These are phyloP conservation scores for Leccinum disarticulatum DNA, from an alignment of 768 basidiomycete species.

Conservation along the genomic window DNA sequence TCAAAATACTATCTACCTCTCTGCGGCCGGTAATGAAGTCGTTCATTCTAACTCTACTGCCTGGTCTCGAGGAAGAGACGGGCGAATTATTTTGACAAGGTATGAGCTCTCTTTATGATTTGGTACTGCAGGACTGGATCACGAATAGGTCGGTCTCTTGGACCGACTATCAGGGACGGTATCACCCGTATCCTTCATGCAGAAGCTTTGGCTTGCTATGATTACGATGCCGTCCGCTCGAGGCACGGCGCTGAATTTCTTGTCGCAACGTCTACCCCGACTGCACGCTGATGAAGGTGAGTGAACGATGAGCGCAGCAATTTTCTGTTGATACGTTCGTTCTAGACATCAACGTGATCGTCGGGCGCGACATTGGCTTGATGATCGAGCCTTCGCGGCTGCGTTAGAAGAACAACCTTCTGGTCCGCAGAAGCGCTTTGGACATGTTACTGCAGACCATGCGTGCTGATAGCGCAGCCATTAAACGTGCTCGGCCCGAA, in stretches of 20 bases:
- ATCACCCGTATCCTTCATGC: slow-evolving; percentile 87
- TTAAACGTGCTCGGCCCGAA: slow-evolving; percentile 65
- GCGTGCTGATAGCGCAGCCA: slow-evolving; percentile 67
- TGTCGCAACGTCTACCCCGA: slow-evolving; percentile 75
- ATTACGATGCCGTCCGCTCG: slow-evolving; percentile 82
- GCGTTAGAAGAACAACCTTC: slow-evolving; percentile 92
- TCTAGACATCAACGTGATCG: slow-evolving; percentile 63
- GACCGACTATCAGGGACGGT: slow-evolving; percentile 83
- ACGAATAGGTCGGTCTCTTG: slow-evolving; percentile 67
- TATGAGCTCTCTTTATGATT: slow-evolving; percentile 19
- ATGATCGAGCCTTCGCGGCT: slow-evolving; percentile 92
- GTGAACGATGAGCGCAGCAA: not conserved
- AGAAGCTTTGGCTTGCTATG: slow-evolving; percentile 94
- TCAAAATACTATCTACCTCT: slow-evolving; percentile 84
- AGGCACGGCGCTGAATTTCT: slow-evolving; percentile 84
- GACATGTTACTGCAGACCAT: slow-evolving; percentile 82
- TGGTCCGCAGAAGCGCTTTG: slow-evolving; percentile 83
- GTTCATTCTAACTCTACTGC: slow-evolving; percentile 88
- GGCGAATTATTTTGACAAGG: slow-evolving; percentile 95
- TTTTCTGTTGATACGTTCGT: slow-evolving; percentile 8
- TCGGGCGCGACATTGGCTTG: slow-evolving; percentile 86
- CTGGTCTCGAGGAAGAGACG: slow-evolving; percentile 96
- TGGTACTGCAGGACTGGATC: slow-evolving; percentile 11
- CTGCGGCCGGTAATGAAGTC: slow-evolving; percentile 94
- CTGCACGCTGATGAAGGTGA: slow-evolving; percentile 70